Evolutionary conservation across 192 early-diverging fungal species (phyloP), one percentile per base, ranked within the genome.

Genomic region (Coemansia sp.): DNA sequence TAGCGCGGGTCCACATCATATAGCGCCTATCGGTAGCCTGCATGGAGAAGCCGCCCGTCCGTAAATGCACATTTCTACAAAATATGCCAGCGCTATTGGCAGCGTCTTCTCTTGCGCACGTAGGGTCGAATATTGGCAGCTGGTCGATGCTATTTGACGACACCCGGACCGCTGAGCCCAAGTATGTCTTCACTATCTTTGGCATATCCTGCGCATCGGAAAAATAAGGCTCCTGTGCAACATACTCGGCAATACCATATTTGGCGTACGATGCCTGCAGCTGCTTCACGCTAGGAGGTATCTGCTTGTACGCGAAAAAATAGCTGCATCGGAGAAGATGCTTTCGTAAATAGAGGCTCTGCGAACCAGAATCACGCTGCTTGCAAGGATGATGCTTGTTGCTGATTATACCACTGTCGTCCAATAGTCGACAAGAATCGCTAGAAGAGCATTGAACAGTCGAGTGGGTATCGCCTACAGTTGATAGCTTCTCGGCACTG

Each of bases 111-210:
- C 48, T 60, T 21, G 51, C 26, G 48, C 44, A 70, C 23, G n/a
- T 64, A n/a, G 65, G 75, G 39, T 34, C 30, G 51, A 83, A 83
- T 24, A 75, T 11, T 16, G 63, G 60, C 33, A 62, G 45, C 11
- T 48, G 45, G 14, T 59, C 43, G 15, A 34, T 23, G 41, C 24
- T 20, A 51, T 20, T 43, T 5, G 62, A 53, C 24, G 65, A 35
- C 11, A 49, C 21, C 20, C 56, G 38, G 43, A 71, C 48, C 4
- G 49, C n/a, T 12, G 20, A 38, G 24, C 68, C 64, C 21, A 59
- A 36, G 36, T 76, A 76, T 20, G 23, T 16, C 21, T 68, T 74
- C 15, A 12, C 16, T 35, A 18, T 62, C 12, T 58, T 60, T 16
- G 69, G 46, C 8, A 60, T 39, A 30, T 81, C 78, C 18, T 34